Evolutionary conservation across 495 filamentous ascomycete species (phyloP), one percentile per base, ranked within the genome.

Genomic region (Echria macrotheca): DNA sequence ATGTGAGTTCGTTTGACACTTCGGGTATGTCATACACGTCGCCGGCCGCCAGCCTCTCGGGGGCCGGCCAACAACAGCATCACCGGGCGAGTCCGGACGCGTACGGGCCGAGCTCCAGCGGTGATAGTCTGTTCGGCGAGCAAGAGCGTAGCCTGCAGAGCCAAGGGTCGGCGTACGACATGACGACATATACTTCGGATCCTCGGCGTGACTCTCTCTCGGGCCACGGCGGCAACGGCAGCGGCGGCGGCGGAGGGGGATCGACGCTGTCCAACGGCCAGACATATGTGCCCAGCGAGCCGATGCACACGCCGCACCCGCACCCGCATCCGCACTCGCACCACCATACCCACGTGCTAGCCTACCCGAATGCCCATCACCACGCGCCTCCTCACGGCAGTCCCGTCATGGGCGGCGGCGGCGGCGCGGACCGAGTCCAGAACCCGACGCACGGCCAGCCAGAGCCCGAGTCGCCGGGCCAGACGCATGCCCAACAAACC

Each of bases 251-350:
- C 29, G 26, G 37, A 29, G 36, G 29, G 43, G 22, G 33, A 41
- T 14, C 21, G 23, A 58, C 49, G 17, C 49, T 66, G 24, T 28
- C 56, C 17, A 65, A 57, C 35, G 53, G 52, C 4, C 53, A 60
- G 18, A 7, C 37, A 15, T 68, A 69, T 32, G 50, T 63, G 14
- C 59, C 65, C 3, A 46, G 46, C 25, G 52, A 61, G 39, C 17
- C 32, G 17, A 24, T 36, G 35, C 21, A 25, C 28, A 17, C 43
- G 28, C 28, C 44, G 12, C 7, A 14, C 2, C 36, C 35, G 23
- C 49, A 50, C 12, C 29, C 37, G 18, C 46, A 45, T 8, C 26
- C 15, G 35, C 21, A 37, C 35, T 6, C 10, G 17, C n/a, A n/a
- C n/a, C n/a, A n/a, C n/a, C n/a, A n/a, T n/a, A n/a, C n/a, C n/a